Evolutionary conservation across 179 eudicot species (phyloP).

Genomic region (Silene vulgaris): DNA sequence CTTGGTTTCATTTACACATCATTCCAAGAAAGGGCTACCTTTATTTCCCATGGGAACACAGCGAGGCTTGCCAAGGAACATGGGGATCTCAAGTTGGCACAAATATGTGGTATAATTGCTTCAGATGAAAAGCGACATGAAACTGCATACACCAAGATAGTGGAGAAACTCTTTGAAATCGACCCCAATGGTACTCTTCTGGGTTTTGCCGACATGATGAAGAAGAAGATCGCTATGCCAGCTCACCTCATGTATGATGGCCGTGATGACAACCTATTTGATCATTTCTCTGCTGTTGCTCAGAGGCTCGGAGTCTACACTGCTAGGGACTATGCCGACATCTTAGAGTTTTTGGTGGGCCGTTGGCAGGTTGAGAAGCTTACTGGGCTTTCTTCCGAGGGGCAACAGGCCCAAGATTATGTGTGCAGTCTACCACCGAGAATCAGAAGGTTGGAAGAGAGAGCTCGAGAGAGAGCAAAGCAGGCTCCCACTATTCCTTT

Average conservation of each 20-base stretch:
- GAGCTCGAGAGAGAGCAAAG: slow-evolving; percentile 34
- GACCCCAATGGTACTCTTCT: slow-evolving; percentile 31
- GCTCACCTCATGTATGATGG: slow-evolving; percentile 52
- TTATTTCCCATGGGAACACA: slow-evolving; percentile 34
- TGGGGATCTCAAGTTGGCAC: slow-evolving; percentile 37
- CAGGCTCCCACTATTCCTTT: slow-evolving; percentile 30
- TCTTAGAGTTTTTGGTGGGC: slow-evolving; percentile 34
- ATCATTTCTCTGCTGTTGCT: slow-evolving; percentile 41
- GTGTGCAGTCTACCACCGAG: slow-evolving; percentile 36
- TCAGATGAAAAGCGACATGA: slow-evolving; percentile 39
- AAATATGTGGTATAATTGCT: slow-evolving; percentile 36
- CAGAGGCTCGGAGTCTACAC: slow-evolving; percentile 47
- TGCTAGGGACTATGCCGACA: slow-evolving; percentile 46
- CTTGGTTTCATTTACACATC: slow-evolving; percentile 40
- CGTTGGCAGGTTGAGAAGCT: slow-evolving; percentile 41
- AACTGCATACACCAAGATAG: slow-evolving; percentile 38
- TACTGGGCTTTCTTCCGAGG: slow-evolving; percentile 35
- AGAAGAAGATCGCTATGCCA: slow-evolving; percentile 39
- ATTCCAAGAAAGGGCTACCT: slow-evolving; percentile 38
- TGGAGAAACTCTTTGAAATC: slow-evolving; percentile 37
- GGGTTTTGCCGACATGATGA: slow-evolving; percentile 42
- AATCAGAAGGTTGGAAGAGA: slow-evolving; percentile 39
- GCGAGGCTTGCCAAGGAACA: slow-evolving; percentile 37
- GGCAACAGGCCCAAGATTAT: slow-evolving; percentile 36
- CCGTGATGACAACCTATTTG: slow-evolving; percentile 40